phyloP scores from a whole-genome alignment of 148 eudicot genomes.

The Camellia granthamiana region DNA sequence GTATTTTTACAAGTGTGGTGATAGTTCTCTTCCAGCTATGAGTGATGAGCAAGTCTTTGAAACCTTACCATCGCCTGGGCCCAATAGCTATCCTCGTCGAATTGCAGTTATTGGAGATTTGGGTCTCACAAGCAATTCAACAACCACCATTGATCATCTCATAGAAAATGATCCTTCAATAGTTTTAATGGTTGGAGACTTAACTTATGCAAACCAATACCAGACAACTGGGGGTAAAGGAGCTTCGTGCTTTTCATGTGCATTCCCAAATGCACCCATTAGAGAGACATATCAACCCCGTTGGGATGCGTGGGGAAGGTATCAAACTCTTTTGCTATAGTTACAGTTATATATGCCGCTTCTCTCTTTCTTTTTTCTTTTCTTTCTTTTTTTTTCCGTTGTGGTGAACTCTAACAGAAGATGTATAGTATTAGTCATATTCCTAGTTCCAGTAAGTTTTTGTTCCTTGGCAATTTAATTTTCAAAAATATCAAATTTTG shows the following conservation, averaged over 20 bases:
- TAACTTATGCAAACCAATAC: conserved; percentile 86
- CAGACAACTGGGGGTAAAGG: conserved; percentile 80
- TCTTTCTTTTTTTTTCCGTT: background rate
- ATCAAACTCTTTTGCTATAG: conserved; percentile 6
- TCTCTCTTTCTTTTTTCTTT: background rate
- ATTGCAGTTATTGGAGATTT: conserved; percentile 85
- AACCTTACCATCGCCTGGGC: conserved; percentile 60
- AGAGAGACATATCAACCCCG: conserved; percentile 90
- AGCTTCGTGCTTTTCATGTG: conserved; percentile 70
- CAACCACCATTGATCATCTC: conserved; percentile 86
- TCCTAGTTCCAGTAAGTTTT: background rate
- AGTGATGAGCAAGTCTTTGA: conserved; percentile 66
- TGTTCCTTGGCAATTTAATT: conserved; percentile 1
- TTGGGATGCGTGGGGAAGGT: conserved; percentile 99
- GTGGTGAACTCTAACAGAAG: background rate
- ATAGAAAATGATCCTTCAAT: conserved; percentile 69
- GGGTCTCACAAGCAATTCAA: conserved; percentile 78
- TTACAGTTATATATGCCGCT: background rate
- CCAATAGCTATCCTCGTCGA: conserved; percentile 57
- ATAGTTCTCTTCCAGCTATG: conserved; percentile 65
- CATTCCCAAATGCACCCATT: conserved; percentile 79
- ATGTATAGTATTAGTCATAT: background rate
- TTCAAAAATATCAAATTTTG: background rate
- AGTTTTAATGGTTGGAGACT: conserved; percentile 79
- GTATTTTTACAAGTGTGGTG: conserved; percentile 89